A percentile compares a stretch with the other conserved stretches of the same genome.
Evolutionary conservation across 345 rosid genomes (phyloP).

Genomic region (Brassica cretica): DNA sequence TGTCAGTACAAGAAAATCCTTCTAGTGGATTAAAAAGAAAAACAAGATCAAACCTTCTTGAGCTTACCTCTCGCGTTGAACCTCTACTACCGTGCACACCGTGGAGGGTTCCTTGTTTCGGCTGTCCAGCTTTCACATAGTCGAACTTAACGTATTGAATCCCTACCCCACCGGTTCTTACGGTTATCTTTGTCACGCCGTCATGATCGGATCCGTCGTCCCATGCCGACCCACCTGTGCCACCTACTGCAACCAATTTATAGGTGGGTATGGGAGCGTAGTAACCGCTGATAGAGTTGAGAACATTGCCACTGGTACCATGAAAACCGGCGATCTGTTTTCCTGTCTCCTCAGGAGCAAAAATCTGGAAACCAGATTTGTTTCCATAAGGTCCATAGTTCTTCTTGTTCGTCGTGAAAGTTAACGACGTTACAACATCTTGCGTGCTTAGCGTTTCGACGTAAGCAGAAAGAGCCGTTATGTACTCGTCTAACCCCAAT

Average conservation of each 20-base stretch:
- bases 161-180: not conserved
- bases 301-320: constrained; percentile 26
- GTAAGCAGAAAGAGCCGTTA: constrained; percentile 30
- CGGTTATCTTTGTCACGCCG: constrained; percentile 21
- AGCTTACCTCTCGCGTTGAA: constrained; percentile 1
- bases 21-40: not conserved
- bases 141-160: constrained; percentile 21
- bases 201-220: constrained; percentile 37
- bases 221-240: constrained; percentile 28
- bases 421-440: constrained; percentile 23
- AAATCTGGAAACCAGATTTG: constrained; percentile 27
- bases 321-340: constrained; percentile 34
- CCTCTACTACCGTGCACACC: not conserved
- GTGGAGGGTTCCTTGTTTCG: not conserved
- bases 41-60: not conserved
- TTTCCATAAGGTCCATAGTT: constrained; percentile 36
- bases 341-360: constrained; percentile 20
- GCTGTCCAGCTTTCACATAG: constrained; percentile 29
- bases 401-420: constrained; percentile 26
- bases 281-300: constrained; percentile 31
- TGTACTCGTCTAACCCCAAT: constrained; percentile 36
- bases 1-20: not conserved
- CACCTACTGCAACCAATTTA: constrained; percentile 29
- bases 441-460: constrained; percentile 3
- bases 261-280: constrained; percentile 21